Percentiles rank a stretch among this genome's conserved stretches.
Evolutionary conservation across 352 stramenopile species (phyloP).

Genomic region (Phytophthora fragariaefolia): DNA sequence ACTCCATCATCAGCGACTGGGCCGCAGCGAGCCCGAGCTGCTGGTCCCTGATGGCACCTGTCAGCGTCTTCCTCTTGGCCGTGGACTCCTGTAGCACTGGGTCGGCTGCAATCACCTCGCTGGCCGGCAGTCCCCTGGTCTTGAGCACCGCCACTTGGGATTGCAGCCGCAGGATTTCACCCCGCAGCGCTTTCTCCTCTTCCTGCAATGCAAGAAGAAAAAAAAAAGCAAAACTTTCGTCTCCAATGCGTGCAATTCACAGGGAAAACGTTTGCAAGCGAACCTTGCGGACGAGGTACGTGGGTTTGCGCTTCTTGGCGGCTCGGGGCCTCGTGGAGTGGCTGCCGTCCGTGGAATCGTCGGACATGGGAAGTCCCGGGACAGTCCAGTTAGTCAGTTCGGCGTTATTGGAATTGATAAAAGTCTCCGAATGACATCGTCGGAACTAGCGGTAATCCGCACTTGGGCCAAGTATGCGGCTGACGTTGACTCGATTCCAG

Average conservation of each 20-base stretch:
- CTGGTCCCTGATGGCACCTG: constrained; percentile 5
- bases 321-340: background rate
- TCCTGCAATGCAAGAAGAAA: too few species aligned
- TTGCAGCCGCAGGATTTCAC: constrained; percentile 16
- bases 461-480: too few species aligned
- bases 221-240: too few species aligned
- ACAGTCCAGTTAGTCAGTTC: too few species aligned
- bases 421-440: too few species aligned
- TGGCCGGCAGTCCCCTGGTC: constrained; percentile 4
- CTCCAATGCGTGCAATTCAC: too few species aligned
- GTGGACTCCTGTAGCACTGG: constrained; percentile 1
- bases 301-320: constrained; percentile 26
- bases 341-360: background rate
- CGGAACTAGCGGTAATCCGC: too few species aligned
- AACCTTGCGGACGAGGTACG: constrained; percentile 32
- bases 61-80: constrained; percentile 12
- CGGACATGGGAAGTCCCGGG: too few species aligned
- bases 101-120: background rate
- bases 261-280: too few species aligned
- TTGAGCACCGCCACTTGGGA: constrained; percentile 11
- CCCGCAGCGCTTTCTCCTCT: constrained; percentile 8
- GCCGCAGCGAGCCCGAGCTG: constrained; percentile 31
- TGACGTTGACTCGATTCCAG: too few species aligned
- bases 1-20: constrained; percentile 35
- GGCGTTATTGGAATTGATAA: too few species aligned